Percentiles rank a stretch among this genome's conserved stretches.
Evolutionary conservation across 331 rosid species (phyloP).

Genomic region (Quercus tomentella): DNA sequence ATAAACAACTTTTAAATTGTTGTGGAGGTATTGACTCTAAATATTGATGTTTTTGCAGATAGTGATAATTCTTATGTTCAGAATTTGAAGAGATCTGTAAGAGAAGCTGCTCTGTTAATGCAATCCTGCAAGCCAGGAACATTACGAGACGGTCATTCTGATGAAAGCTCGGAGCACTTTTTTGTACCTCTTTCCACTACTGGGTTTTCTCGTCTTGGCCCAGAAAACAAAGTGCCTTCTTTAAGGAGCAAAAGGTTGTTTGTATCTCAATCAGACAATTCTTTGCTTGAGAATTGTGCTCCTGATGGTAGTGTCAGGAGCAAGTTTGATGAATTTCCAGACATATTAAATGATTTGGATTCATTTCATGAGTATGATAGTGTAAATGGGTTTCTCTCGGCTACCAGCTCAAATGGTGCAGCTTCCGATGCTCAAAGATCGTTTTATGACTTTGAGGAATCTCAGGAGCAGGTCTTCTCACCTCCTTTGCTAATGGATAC

Average conservation of each 20-base stretch:
- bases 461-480: slow-evolving; percentile 83
- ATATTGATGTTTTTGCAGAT: slow-evolving; percentile 40
- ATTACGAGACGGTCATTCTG: slow-evolving; percentile 66
- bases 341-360: slow-evolving; percentile 61
- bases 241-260: slow-evolving; percentile 67
- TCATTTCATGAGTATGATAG: slow-evolving; percentile 68
- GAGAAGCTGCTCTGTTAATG: slow-evolving; percentile 82
- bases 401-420: slow-evolving; percentile 56
- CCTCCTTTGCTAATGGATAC: slow-evolving; percentile 89
- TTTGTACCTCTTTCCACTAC: slow-evolving; percentile 76
- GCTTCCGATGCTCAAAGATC: slow-evolving; percentile 62
- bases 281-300: slow-evolving; percentile 43
- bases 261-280: slow-evolving; percentile 46
- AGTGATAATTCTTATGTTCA: slow-evolving; percentile 51
- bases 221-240: slow-evolving; percentile 59
- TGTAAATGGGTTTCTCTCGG: slow-evolving; percentile 78
- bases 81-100: slow-evolving; percentile 82
- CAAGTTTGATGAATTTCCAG: slow-evolving; percentile 52
- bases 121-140: slow-evolving; percentile 51
- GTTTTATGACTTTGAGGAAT: slow-evolving; percentile 67
- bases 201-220: slow-evolving; percentile 62
- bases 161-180: slow-evolving; percentile 85
- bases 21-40: slow-evolving; percentile 13
- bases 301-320: slow-evolving; percentile 46
- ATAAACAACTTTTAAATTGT: slow-evolving; percentile 10